Evolutionary conservation across 1,284 basidiomycete genomes (phyloP).

Genomic region (Apiotrichum laibachii): DNA sequence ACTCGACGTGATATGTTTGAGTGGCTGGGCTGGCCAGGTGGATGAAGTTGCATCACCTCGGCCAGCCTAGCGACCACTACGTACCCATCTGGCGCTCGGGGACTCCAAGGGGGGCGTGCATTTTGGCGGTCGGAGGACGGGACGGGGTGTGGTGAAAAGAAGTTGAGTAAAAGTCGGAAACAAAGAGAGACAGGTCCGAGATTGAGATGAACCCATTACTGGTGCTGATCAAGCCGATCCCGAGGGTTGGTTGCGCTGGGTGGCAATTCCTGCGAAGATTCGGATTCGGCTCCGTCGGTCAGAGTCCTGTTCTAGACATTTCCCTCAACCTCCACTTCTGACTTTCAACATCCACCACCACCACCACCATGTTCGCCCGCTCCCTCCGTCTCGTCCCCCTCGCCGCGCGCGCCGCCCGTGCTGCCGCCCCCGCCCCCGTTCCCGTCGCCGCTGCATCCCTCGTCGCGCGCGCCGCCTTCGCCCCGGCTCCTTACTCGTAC

Average conservation of each 20-base stretch:
- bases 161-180: not conserved
- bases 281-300: too few relatives aligned
- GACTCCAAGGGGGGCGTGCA: conserved; percentile 47
- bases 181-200: not conserved
- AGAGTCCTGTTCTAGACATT: conserved; percentile 1
- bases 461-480: not conserved
- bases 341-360: not conserved
- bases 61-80: conserved; percentile 6
- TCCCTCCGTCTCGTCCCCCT: not conserved
- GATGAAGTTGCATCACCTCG: not conserved
- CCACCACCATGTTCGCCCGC: not conserved
- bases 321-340: not conserved
- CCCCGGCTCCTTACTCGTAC: not conserved
- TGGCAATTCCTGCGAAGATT: too few relatives aligned
- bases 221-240: too few relatives aligned
- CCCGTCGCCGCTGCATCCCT: not conserved
- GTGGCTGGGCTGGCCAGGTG: not conserved
- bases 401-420: not conserved
- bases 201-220: too few relatives aligned
- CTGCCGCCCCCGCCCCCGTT: not conserved
- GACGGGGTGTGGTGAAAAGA: not conserved
- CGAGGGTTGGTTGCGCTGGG: too few relatives aligned
- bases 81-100: conserved; percentile 44
- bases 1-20: not conserved
- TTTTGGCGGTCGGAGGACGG: conserved; percentile 5